These are phyloP conservation scores for Ceratocystis papillata DNA, from an alignment of 2,329 filamentous ascomycete genomes.

Conservation along the genomic window DNA sequence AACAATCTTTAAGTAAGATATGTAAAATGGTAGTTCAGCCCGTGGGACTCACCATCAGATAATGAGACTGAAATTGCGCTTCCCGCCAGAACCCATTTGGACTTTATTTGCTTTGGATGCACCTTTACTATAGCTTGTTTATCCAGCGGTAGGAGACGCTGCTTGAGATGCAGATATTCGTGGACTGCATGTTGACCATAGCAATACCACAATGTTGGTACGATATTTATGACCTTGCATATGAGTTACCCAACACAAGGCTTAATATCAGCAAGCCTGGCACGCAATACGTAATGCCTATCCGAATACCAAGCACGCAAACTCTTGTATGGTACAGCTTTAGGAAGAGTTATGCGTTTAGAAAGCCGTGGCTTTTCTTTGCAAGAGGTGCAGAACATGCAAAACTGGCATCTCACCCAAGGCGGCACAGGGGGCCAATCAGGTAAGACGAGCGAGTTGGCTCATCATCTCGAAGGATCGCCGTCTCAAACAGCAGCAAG, in stretches of 20 bases:
- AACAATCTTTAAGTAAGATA: too few species aligned
- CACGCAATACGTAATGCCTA: neutral
- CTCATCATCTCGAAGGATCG: neutral
- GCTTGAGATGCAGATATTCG: neutral
- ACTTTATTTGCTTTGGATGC: neutral
- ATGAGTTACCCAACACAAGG: neutral
- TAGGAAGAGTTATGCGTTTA: neutral
- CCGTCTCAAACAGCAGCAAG: neutral
- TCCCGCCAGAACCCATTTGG: neutral
- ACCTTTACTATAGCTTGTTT: neutral
- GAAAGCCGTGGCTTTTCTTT: too few species aligned
- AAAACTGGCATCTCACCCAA: neutral
- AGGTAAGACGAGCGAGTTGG: constrained; percentile 1
- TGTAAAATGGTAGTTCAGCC: too few species aligned
- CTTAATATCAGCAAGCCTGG: neutral
- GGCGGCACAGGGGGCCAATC: neutral
- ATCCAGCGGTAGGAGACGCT: neutral
- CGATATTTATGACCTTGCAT: constrained; percentile 3
- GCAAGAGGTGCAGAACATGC: too few species aligned
- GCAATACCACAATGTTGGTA: neutral
- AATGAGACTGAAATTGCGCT: neutral
- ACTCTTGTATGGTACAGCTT: neutral
- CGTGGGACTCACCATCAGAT: too few species aligned
- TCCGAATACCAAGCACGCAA: neutral
- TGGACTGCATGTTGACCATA: neutral